phyloP scores from a whole-genome alignment of 2,329 filamentous ascomycete species.

The Pyricularia pennisetigena region DNA sequence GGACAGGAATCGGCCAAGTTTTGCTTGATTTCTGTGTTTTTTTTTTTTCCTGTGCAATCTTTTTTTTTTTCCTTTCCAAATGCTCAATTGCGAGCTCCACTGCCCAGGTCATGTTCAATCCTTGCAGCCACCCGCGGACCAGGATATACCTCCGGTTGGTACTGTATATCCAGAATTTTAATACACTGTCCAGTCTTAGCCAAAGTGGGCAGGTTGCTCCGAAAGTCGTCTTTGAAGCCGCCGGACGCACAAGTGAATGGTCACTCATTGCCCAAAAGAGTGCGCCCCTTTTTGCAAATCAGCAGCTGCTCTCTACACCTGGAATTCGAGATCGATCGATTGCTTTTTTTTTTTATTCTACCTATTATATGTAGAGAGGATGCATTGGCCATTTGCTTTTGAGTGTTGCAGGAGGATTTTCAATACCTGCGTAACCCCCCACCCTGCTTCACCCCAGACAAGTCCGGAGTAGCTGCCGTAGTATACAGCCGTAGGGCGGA shows the following conservation, averaged over 20 bases:
- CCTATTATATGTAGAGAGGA: neutral
- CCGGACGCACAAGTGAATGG: neutral
- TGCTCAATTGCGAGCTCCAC: neutral
- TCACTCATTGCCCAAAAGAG: neutral
- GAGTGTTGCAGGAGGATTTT: neutral
- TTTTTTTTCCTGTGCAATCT: neutral
- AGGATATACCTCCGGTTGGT: neutral
- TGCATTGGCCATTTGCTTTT: neutral
- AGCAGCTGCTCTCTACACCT: neutral
- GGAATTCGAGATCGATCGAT: neutral
- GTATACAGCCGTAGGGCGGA: neutral
- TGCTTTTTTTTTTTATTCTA: neutral
- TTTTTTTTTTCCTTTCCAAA: neutral
- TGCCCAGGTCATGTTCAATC: neutral
- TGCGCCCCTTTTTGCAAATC: neutral
- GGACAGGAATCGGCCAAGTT: too few relatives aligned
- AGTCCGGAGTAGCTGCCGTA: neutral
- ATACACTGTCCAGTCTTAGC: neutral
- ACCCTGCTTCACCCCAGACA: neutral
- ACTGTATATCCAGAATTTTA: neutral
- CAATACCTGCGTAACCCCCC: neutral
- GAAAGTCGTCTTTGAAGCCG: neutral
- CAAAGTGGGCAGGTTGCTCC: neutral
- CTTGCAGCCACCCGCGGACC: neutral
- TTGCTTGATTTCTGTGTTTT: neutral